Base-by-base conservation (phyloP, 495 filamentous ascomycete species). In the Cairneyella variabilis region DNA sequence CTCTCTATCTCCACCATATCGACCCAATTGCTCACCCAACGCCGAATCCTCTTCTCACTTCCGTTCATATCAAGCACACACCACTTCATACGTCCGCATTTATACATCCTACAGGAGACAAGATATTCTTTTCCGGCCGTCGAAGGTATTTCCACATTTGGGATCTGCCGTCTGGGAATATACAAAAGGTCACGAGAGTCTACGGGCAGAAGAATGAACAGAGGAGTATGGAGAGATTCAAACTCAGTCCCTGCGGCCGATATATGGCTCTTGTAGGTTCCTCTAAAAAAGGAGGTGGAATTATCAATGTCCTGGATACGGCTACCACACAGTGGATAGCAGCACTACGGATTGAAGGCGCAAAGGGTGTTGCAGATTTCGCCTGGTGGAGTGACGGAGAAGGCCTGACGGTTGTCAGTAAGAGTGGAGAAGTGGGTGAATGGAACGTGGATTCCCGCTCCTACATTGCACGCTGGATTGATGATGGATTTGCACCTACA, bases 141-240 rank as follows among this genome's bases (percentile, higher is more conserved):
- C 80, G 95, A 18, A 83, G 86, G 56, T 97, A 93, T 68, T 96
- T 96, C 71, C 93, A 97, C 71, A 83, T 82, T 60, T 98, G 93
- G 93, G 84, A 97, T 64, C 76, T 98, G 3, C 67, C 83, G 36
- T 82, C 86, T 6, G 95, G 93, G 20, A 73, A 73, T 20, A 78
- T 97, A 25, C 86, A 91, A 64, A 95, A 95, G 54, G 70, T 89
- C 20, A 72, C 79, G 16, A 76, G 83, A 46, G 77, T 97, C 38
- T 88, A 90, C 59, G 90, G 88, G 41, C 88, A 95, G 47, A 82
- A 85, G 53, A 77, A 84, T 49, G 88, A 91, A 66, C 93, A 97
- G 64, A 85, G 79, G 42, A 88, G 80, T 47, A 96, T 96, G 90
- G 95, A 97, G 67, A 74, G 75, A 34, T 91, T 98, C 73, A 88